Evolutionary conservation across 2,329 filamentous ascomycete genomes (phyloP).

Genomic region (Trichoderma koningiopsis): DNA sequence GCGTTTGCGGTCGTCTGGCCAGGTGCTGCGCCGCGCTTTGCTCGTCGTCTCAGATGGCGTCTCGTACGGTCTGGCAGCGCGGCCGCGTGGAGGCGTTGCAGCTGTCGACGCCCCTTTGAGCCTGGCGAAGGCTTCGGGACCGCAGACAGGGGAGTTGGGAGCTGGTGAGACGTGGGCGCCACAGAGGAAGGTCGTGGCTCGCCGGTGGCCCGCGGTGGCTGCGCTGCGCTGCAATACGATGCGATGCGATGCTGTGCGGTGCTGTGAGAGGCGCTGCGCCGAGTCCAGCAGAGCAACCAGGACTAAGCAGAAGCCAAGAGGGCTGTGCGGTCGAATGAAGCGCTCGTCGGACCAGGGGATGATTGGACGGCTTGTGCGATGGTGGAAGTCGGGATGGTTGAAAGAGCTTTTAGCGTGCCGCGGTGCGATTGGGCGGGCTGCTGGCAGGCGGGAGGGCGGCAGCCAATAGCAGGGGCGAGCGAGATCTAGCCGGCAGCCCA

Average conservation of each 20-base stretch:
- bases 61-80: neutral
- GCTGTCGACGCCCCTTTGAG: conserved; percentile 17
- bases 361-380: conserved; percentile 31
- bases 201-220: conserved; percentile 4
- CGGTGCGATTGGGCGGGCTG: conserved; percentile 36
- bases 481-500: neutral
- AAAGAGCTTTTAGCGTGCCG: conserved; percentile 37
- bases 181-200: neutral
- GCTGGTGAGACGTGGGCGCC: neutral
- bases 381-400: conserved; percentile 32
- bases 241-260: neutral
- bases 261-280: conserved; percentile 6
- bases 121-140: neutral
- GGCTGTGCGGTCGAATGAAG: conserved; percentile 4
- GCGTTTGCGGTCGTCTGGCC: neutral
- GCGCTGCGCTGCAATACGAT: neutral
- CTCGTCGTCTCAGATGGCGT: conserved; percentile 4
- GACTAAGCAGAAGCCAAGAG: neutral
- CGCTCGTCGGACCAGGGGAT: conserved; percentile 25
- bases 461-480: conserved; percentile 22
- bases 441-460: conserved; percentile 10
- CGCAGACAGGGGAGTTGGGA: neutral
- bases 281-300: conserved; percentile 1
- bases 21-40: conserved; percentile 3
- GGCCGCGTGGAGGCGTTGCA: neutral